Evolutionary conservation across 1,139 yeast genomes (phyloP).

Genomic region (Hemisphaericaspora xylofermentans): DNA sequence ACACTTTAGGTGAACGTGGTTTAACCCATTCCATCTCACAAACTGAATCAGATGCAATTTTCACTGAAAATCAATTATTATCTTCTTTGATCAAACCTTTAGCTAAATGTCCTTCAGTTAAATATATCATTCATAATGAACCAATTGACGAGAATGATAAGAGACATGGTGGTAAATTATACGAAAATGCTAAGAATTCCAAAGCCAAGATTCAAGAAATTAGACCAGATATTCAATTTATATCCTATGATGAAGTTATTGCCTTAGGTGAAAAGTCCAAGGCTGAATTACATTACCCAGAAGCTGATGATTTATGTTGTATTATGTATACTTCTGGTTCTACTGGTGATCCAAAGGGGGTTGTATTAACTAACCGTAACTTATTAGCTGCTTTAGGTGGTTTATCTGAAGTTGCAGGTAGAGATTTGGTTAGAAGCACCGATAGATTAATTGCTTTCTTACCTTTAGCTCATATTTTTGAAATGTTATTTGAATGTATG

Average conservation of each 20-base stretch:
- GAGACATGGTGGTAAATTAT: slow-evolving; percentile 60
- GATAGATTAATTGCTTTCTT: slow-evolving; percentile 84
- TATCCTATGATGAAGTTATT: slow-evolving; percentile 65
- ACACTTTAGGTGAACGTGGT: slow-evolving; percentile 91
- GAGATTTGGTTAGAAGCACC: slow-evolving; percentile 46
- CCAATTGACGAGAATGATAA: slow-evolving; percentile 59
- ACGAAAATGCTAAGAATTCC: slow-evolving; percentile 55
- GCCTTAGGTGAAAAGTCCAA: slow-evolving; percentile 55
- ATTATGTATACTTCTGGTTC: slow-evolving; percentile 99
- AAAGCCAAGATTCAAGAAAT: slow-evolving; percentile 55
- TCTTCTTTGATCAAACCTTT: slow-evolving; percentile 69
- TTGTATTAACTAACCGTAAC: slow-evolving; percentile 75
- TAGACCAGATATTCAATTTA: slow-evolving; percentile 75
- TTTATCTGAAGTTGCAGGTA: slow-evolving; percentile 61
- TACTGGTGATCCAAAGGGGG: slow-evolving; percentile 98
- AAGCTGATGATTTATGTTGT: slow-evolving; percentile 77
- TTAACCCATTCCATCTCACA: slow-evolving; percentile 81
- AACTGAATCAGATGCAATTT: slow-evolving; percentile 75
- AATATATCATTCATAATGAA: slow-evolving; percentile 71
- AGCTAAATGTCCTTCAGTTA: slow-evolving; percentile 59
- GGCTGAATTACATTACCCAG: slow-evolving; percentile 49
- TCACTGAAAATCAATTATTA: slow-evolving; percentile 78
- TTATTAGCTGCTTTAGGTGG: slow-evolving; percentile 86
- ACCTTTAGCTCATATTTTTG: slow-evolving; percentile 96
- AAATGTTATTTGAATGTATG: slow-evolving; percentile 80